Conservation (phyloP, 2,329 filamentous ascomycete genomes). For the Cordyceps pruinosa region DNA sequence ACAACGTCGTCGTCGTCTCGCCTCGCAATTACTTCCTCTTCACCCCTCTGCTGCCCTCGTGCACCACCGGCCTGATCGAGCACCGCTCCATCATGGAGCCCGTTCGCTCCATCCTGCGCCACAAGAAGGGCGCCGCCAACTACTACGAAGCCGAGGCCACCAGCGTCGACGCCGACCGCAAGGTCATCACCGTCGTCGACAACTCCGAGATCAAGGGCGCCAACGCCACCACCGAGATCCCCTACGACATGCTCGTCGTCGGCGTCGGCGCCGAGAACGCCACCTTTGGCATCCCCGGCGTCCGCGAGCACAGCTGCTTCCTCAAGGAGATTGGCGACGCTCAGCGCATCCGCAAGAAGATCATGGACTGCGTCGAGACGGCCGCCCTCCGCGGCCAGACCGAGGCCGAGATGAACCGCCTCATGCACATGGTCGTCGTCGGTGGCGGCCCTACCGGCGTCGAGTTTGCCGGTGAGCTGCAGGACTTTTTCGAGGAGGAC, state of each 20-base stretch:
- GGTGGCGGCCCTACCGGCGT: slow-evolving; percentile 94
- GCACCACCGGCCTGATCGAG: slow-evolving; percentile 94
- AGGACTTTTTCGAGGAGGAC: slow-evolving; percentile 98
- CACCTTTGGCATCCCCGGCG: slow-evolving; percentile 94
- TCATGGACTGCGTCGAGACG: slow-evolving; percentile 99
- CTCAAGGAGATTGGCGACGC: slow-evolving; percentile 97
- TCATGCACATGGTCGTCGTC: slow-evolving; percentile 96
- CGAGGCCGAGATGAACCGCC: slow-evolving; percentile 79
- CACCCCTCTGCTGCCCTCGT: slow-evolving; percentile 93
- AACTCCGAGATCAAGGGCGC: slow-evolving; percentile 88
- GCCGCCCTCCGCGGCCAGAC: slow-evolving; percentile 96
- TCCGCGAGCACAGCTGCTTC: slow-evolving; percentile 93
- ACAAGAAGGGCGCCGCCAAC: slow-evolving; percentile 88
- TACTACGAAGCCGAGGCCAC: slow-evolving; percentile 98
- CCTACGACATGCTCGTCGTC: slow-evolving; percentile 96
- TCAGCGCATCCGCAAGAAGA: slow-evolving; percentile 92
- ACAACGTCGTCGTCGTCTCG: slow-evolving; percentile 96
- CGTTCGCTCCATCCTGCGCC: slow-evolving; percentile 87
- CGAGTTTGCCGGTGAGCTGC: slow-evolving; percentile 95
- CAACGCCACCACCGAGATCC: slow-evolving; percentile 75
- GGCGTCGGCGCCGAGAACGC: slow-evolving; percentile 97
- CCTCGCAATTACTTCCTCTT: slow-evolving; percentile 99
- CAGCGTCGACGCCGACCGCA: slow-evolving; percentile 88
- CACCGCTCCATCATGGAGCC: slow-evolving; percentile 99
- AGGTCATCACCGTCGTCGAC: slow-evolving; percentile 82